A percentile compares a stretch with the other conserved stretches of the same genome.
phyloP scores from a whole-genome alignment of 1,284 basidiomycete species.

The Papiliotrema terrestris region DNA sequence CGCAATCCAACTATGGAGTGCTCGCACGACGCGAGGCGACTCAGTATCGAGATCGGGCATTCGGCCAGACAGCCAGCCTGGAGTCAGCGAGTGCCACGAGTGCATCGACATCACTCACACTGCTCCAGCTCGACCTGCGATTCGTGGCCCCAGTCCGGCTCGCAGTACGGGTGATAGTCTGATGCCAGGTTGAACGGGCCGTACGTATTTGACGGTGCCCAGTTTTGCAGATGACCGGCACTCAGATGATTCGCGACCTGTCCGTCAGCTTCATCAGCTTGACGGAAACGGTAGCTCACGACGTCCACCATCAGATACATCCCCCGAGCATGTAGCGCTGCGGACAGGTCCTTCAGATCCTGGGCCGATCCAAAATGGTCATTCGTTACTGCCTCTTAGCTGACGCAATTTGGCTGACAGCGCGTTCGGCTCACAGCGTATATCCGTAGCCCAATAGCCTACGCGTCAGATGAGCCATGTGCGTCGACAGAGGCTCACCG shows the following conservation, averaged over 20 bases:
- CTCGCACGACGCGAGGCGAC: constrained; percentile 43
- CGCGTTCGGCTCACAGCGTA: constrained; percentile 21
- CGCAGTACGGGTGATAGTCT: constrained; percentile 51
- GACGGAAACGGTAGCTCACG: constrained; percentile 18
- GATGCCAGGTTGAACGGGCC: constrained; percentile 40
- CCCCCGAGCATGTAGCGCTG: constrained; percentile 49
- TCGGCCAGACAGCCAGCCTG: constrained; percentile 49
- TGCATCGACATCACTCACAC: constrained; percentile 32
- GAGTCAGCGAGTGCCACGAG: not conserved
- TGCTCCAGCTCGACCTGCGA: constrained; percentile 46
- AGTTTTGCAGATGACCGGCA: constrained; percentile 26
- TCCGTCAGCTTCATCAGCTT: not conserved
- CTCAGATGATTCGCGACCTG: constrained; percentile 53
- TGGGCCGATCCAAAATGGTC: constrained; percentile 49
- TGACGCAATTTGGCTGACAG: not conserved
- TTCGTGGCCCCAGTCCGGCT: constrained; percentile 50
- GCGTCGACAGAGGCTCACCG: constrained; percentile 23
- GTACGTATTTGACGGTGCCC: constrained; percentile 29
- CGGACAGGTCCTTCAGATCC: constrained; percentile 49
- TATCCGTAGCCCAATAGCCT: constrained; percentile 49
- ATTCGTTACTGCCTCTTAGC: constrained; percentile 18
- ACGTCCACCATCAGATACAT: constrained; percentile 56
- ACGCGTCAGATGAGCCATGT: constrained; percentile 7
- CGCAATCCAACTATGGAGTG: constrained; percentile 50
- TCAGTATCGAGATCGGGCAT: constrained; percentile 54